phyloP scores from a whole-genome alignment of 2,329 filamentous ascomycete genomes.

The Diaporthe batatas region DNA sequence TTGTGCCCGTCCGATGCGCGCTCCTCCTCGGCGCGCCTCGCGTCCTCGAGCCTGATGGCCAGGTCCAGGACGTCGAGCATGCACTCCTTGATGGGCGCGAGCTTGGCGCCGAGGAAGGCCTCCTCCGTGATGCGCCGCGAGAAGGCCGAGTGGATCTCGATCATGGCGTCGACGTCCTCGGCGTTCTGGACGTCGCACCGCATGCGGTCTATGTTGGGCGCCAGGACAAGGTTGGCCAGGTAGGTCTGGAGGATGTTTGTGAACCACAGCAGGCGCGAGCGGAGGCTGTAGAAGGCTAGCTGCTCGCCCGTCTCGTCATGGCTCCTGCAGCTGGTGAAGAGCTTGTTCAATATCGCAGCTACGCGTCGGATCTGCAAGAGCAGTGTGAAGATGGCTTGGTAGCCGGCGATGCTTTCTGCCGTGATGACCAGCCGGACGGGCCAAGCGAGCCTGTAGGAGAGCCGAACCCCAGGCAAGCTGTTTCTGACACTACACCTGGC shows the following conservation, averaged over 20 bases:
- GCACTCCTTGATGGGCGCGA: constrained; percentile 78
- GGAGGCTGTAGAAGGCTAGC: constrained; percentile 69
- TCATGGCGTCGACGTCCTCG: constrained; percentile 85
- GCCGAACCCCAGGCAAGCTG: constrained; percentile 71
- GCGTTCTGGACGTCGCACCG: constrained; percentile 68
- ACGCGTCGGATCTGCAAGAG: constrained; percentile 83
- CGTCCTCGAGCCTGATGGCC: constrained; percentile 76
- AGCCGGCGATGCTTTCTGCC: constrained; percentile 71
- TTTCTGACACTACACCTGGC: constrained; percentile 71
- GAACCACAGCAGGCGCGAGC: constrained; percentile 83
- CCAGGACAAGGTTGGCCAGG: constrained; percentile 79
- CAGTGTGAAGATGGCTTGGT: constrained; percentile 80
- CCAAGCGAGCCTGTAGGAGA: constrained; percentile 78
- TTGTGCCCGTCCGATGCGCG: not conserved
- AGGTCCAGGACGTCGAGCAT: constrained; percentile 84
- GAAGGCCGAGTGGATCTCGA: constrained; percentile 75
- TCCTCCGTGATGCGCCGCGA: constrained; percentile 74
- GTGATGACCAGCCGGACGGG: constrained; percentile 80
- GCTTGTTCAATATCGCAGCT: constrained; percentile 73
- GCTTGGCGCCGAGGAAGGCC: constrained; percentile 75
- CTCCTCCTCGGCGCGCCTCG: constrained; percentile 58
- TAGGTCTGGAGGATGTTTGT: constrained; percentile 81
- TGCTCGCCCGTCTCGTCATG: constrained; percentile 57
- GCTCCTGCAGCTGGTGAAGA: constrained; percentile 68
- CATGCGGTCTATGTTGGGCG: constrained; percentile 70